Percentiles rank a stretch among this genome's conserved stretches.
Conservation (phyloP, 129 eudicot genomes). For the Rutidosis leptorrhynchoides region DNA sequence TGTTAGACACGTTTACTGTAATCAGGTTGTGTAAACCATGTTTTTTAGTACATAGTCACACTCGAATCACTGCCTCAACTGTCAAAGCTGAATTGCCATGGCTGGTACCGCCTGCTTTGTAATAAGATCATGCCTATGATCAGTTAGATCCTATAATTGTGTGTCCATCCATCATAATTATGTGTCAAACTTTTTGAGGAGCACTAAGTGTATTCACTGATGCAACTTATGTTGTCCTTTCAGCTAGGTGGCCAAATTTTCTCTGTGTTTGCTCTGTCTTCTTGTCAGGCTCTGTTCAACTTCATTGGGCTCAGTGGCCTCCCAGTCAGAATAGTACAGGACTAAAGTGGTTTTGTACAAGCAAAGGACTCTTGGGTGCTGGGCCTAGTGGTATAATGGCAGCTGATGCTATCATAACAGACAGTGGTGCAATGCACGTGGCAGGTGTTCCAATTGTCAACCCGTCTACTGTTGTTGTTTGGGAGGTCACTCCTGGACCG, state of each 20-base stretch:
- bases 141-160: no score
- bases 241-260: constrained; percentile 99
- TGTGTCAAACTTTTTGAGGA: no score
- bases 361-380: constrained; percentile 96
- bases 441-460: constrained; percentile 99
- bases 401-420: constrained; percentile 97
- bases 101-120: no score
- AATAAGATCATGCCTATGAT: no score
- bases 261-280: constrained; percentile 97
- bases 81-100: no score
- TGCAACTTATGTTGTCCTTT: no score
- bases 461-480: constrained; percentile 98
- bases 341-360: constrained; percentile 95
- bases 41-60: no score
- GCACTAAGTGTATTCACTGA: no score
- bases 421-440: constrained; percentile 92
- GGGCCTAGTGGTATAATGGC: constrained; percentile 99
- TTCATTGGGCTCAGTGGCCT: constrained; percentile 98
- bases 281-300: constrained; percentile 96
- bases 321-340: constrained; percentile 48
- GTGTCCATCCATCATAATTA: no score
- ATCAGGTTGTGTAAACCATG: no score
- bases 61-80: no score
- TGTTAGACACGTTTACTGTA: no score
- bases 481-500: constrained; percentile 99